Conservation (phyloP, 371 early-diverging fungal genomes). For the Haplosporangium sp. region DNA sequence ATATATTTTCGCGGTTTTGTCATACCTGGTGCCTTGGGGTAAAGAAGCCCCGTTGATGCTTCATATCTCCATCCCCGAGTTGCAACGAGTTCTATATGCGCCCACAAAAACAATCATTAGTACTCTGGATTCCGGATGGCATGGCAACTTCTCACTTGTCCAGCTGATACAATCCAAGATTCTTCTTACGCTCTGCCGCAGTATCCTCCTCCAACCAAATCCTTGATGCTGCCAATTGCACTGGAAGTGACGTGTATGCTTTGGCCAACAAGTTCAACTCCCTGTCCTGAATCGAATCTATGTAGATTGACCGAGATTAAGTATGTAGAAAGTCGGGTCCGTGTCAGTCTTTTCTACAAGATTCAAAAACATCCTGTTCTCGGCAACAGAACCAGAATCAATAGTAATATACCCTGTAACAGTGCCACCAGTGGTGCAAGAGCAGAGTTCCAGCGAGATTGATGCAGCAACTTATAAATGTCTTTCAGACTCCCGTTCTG, state of each 20-base stretch:
- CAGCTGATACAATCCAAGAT: not conserved
- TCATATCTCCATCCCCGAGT: conserved; percentile 54
- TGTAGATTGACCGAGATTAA: not conserved
- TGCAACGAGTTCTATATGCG: conserved; percentile 42
- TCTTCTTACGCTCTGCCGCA: conserved; percentile 46
- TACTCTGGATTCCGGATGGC: no score
- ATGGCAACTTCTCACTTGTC: no score
- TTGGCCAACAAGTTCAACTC: conserved; percentile 48
- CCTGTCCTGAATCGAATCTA: conserved; percentile 52
- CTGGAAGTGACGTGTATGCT: conserved; percentile 50
- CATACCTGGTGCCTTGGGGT: conserved; percentile 51
- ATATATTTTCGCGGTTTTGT: no score
- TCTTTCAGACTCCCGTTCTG: conserved; percentile 49
- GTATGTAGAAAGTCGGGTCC: not conserved
- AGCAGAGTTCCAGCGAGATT: conserved; percentile 44
- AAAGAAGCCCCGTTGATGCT: conserved; percentile 43
- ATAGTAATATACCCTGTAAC: conserved; percentile 33
- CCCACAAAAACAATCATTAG: not conserved
- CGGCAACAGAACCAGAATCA: no score
- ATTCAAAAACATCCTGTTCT: not conserved
- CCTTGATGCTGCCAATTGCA: conserved; percentile 52
- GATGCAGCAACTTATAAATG: conserved; percentile 32
- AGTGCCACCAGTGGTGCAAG: conserved; percentile 40
- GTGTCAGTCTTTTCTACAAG: no score
- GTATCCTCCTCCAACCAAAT: conserved; percentile 41